Evolutionary conservation across 2,329 filamentous ascomycete genomes (phyloP).

Genomic region (Trichoderma sp.): DNA sequence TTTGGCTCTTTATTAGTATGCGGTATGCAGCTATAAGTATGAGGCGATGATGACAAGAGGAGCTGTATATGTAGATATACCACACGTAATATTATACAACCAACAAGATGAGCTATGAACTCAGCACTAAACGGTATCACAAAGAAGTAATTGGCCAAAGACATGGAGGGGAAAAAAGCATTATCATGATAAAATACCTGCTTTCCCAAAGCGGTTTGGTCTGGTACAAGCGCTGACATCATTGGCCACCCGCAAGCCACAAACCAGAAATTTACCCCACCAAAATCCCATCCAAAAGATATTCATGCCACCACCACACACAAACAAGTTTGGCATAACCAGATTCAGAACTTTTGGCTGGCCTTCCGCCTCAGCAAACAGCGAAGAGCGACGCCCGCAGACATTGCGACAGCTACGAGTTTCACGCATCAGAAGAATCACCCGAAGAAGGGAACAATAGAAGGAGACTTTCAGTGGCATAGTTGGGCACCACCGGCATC

Average conservation of each 20-base stretch:
- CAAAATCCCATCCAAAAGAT: constrained; percentile 32
- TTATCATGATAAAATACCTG: neutral
- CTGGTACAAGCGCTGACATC: constrained; percentile 37
- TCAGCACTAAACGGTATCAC: neutral
- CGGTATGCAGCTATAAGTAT: neutral
- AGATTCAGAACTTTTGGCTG: neutral
- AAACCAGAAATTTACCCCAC: constrained; percentile 46
- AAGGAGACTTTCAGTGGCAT: neutral
- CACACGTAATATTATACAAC: neutral
- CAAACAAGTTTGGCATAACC: constrained; percentile 15
- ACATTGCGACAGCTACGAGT: neutral
- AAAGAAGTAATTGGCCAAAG: neutral
- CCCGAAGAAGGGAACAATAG: neutral
- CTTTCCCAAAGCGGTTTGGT: constrained; percentile 6
- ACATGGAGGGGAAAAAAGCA: neutral
- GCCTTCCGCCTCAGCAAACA: neutral
- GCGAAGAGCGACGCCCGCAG: neutral
- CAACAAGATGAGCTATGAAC: neutral
- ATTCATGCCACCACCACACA: constrained; percentile 24
- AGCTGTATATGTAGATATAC: neutral
- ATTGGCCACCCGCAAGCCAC: constrained; percentile 29
- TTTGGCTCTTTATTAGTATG: neutral
- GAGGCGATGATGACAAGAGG: neutral
- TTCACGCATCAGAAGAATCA: neutral
- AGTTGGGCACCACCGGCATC: constrained; percentile 43